Evolutionary conservation across 495 filamentous ascomycete genomes (phyloP), one percentile per base, ranked within the genome.

Genomic region (Aspergillus conjunctus): DNA sequence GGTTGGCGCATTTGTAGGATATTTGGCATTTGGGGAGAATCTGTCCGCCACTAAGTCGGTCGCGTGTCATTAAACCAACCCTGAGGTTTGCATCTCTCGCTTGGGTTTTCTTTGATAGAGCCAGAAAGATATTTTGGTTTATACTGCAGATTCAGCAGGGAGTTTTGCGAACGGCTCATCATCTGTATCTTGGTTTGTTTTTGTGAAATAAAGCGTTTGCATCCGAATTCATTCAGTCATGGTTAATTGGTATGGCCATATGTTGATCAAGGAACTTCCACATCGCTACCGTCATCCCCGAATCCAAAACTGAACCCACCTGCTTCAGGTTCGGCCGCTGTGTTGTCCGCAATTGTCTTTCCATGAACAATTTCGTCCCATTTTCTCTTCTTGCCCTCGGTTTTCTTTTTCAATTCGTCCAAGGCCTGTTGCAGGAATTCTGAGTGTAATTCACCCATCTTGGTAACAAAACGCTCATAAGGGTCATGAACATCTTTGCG

Each of bases 1-100:
- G 11, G 80, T 93, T 12, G 94, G 94, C 21, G 93, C 93, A 0
- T 96, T 93, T 54, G 66, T 96, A 46, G 94, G 94, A 39, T 97
- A 96, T 71, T 68, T 97, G 26, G 65, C 88, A 43, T 99, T 97
- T 75, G 89, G 90, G 5, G 79, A 81, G 31, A 79, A 80, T 59
- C 86, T 87, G 14, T 81, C 85, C 44, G 81, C 86, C 44, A 83
- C 83, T 32, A 98, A 96, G 82, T 86, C 89, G 43, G 89, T 91
- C 54, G 93, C 94, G 51, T 98, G 94, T 74, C 94, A 98, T 79
- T 98, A 57, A 77, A 21, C 37, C 22, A 20, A 17, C 22, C 18
- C 20, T 34, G 10, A 34, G 11, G 20, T 26, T 56, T 30, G 48
- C 54, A 44, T 43, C 45, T 51, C 39, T 49, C 17, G 31, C 9